phyloP scores from a whole-genome alignment of 768 basidiomycete species.

The Mycena floridula region DNA sequence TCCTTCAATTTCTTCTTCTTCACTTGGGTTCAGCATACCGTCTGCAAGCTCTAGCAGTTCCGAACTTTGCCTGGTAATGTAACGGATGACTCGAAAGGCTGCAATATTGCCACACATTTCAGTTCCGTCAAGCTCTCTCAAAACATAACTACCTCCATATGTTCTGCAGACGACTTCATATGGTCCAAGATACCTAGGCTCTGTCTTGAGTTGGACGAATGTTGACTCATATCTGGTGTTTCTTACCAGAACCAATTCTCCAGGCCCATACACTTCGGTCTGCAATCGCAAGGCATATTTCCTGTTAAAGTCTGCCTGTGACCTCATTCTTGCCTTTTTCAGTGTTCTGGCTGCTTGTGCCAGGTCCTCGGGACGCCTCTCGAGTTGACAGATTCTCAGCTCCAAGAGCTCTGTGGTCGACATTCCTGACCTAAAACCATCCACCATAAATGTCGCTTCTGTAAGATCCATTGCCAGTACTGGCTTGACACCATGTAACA shows the following conservation, averaged over 20 bases:
- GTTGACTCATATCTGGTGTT: slow-evolving; percentile 14
- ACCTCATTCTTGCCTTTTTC: slow-evolving; percentile 11
- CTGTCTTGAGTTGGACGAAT: slow-evolving; percentile 14
- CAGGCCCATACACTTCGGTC: not conserved
- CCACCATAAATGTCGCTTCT: slow-evolving; percentile 22
- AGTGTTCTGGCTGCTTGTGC: slow-evolving; percentile 10
- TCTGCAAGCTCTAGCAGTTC: no score
- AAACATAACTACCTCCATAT: slow-evolving; percentile 2
- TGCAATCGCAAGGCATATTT: slow-evolving; percentile 4
- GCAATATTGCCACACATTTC: not conserved
- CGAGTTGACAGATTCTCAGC: slow-evolving; percentile 16
- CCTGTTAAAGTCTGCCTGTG: slow-evolving; percentile 17
- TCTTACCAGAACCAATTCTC: slow-evolving; percentile 8
- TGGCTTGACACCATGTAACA: slow-evolving; percentile 22
- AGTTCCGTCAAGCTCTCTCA: slow-evolving; percentile 3
- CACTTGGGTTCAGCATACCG: no score
- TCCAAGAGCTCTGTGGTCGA: slow-evolving; percentile 14
- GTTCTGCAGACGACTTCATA: slow-evolving; percentile 10
- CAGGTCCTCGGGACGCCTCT: slow-evolving; percentile 15
- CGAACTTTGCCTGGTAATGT: no score
- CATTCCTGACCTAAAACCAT: slow-evolving; percentile 10
- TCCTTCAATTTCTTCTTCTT: no score
- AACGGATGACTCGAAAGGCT: slow-evolving; percentile 1
- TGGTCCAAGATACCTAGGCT: slow-evolving; percentile 15
- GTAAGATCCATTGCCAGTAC: slow-evolving; percentile 22